Conservation (phyloP, 176 grass and related monocot species). For the Tillandsia fasciculata region DNA sequence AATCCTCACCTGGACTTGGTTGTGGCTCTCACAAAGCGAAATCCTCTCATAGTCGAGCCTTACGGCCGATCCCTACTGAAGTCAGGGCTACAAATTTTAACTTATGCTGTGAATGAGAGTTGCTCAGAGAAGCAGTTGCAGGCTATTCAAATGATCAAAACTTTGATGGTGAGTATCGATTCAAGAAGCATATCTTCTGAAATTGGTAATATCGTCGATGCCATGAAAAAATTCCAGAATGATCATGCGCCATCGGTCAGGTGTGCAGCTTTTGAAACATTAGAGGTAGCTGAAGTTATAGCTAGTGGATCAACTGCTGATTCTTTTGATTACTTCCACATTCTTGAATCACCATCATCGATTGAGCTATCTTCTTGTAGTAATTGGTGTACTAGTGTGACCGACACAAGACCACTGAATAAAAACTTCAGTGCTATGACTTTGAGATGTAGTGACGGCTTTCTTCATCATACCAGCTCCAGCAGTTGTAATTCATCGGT, state of each 20-base stretch:
- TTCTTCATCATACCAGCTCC: not conserved
- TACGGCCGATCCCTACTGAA: constrained; percentile 56
- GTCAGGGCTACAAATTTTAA: constrained; percentile 50
- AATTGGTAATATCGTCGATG: constrained; percentile 36
- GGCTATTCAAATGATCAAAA: constrained; percentile 55
- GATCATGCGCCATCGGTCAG: constrained; percentile 21
- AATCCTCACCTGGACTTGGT: constrained; percentile 39
- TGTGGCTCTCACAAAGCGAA: constrained; percentile 33
- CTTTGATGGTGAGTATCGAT: constrained; percentile 46
- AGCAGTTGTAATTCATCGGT: constrained; percentile 18
- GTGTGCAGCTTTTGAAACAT: constrained; percentile 32
- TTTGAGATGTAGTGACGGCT: constrained; percentile 10
- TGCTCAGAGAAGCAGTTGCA: constrained; percentile 24
- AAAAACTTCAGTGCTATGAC: constrained; percentile 20
- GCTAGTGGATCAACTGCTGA: constrained; percentile 17
- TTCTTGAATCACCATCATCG: constrained; percentile 18
- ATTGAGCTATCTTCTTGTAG: constrained; percentile 3
- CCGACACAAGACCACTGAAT: constrained; percentile 26
- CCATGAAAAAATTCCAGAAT: constrained; percentile 26
- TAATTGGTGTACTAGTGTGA: constrained; percentile 15
- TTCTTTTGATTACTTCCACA: constrained; percentile 10
- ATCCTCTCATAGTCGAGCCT: constrained; percentile 45
- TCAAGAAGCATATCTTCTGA: constrained; percentile 50
- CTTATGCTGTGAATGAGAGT: constrained; percentile 8
- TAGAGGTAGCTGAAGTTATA: constrained; percentile 34